Conservation (phyloP, 2,329 filamentous ascomycete genomes). For the Arachnomyces sp. region DNA sequence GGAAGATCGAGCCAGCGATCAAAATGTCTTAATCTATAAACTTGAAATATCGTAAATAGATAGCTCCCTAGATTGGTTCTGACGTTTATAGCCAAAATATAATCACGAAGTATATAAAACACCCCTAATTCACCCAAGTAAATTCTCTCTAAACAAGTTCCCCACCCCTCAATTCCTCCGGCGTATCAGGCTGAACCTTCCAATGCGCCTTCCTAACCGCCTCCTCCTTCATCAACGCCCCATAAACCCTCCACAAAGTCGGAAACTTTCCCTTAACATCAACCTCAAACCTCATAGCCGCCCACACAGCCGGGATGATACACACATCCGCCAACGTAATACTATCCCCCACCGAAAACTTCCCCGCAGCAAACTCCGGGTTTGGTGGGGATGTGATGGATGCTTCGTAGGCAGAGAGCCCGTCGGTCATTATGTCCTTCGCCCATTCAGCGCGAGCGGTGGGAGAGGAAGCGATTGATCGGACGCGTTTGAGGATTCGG, state of each 20-base stretch:
- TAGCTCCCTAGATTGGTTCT: background rate
- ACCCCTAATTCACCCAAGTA: background rate
- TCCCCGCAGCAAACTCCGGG: constrained; percentile 29
- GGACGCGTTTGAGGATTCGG: constrained; percentile 45
- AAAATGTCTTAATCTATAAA: constrained; percentile 6
- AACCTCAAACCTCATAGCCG: constrained; percentile 48
- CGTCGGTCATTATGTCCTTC: constrained; percentile 43
- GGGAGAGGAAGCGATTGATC: constrained; percentile 33
- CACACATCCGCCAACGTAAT: constrained; percentile 54
- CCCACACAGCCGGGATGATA: constrained; percentile 52
- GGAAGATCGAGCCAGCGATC: constrained; percentile 49
- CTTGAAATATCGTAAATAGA: constrained; percentile 1
- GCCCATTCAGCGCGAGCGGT: constrained; percentile 41
- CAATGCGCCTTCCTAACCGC: constrained; percentile 49
- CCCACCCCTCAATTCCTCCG: constrained; percentile 35
- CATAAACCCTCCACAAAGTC: constrained; percentile 39
- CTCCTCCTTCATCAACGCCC: constrained; percentile 41
- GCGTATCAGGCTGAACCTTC: constrained; percentile 48
- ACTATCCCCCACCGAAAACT: constrained; percentile 49
- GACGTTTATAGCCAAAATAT: constrained; percentile 4
- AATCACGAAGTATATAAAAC: background rate
- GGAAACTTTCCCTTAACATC: constrained; percentile 43
- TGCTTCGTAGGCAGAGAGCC: constrained; percentile 51
- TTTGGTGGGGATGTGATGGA: constrained; percentile 6
- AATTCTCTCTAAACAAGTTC: constrained; percentile 6